Base-by-base conservation (phyloP, 495 filamentous ascomycete species). In the Penicillium fimorum region DNA sequence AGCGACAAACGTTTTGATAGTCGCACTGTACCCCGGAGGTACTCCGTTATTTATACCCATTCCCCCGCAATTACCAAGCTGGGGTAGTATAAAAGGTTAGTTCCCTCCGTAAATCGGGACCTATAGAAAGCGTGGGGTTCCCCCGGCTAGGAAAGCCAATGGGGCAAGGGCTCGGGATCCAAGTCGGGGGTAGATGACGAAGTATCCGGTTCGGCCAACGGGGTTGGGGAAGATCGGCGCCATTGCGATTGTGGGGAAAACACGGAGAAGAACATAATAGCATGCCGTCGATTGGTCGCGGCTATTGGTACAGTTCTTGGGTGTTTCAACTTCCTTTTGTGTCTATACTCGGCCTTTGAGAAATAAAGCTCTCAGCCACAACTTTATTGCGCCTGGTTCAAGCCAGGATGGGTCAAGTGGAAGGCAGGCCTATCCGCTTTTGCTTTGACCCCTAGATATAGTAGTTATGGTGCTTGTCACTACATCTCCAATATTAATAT, bases 171-270 rank as follows among this genome's bases (percentile, higher is more conserved):
- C 46, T 17, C 3, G 35, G n/a, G 27, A 33, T 13, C 13, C 42
- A 41, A 55, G 45, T 54, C 33, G 48, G 30, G 30, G 35, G 27
- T 46, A 22, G 29, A 35, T 37, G 29, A 48, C 9, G 53, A 3
- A 29, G 30, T 27, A 4, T 24, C 22, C 33, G 13, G 29, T 37
- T 29, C 22, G 18, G 24, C 41, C 27, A 24, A 41, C 33, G 42
- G 52, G 20, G 27, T 50, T 33, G 42, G 52, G 42, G 52, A 37
- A 38, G 42, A 54, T 47, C 52, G 43, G 52, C 52, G 32, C 42
- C n/a, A 46, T 38, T 6, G 25, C 24, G n/a, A n/a, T 17, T 47
- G 42, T 47, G 52, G 52, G 40, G 52, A 20, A 54, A 41, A 30
- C 13, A 17, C 15, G 35, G 33, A 37, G 33, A 38, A 38, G n/a